phyloP scores from a whole-genome alignment of 2,329 filamentous ascomycete species.

The Bipolaris gigantea region DNA sequence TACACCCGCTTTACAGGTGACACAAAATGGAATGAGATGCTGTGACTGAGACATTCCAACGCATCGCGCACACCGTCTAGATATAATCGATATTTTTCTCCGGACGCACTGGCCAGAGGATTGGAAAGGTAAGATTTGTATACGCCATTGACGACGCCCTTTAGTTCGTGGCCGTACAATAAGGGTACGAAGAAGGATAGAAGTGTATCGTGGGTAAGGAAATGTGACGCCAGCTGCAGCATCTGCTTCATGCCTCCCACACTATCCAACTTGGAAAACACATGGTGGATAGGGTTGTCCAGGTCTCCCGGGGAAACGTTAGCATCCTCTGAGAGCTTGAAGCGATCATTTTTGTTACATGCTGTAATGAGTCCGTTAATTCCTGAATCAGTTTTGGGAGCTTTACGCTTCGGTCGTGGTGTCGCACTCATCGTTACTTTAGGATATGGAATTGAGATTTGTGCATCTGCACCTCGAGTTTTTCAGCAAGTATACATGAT shows the following conservation, averaged over 20 bases:
- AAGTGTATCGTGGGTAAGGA: constrained; percentile 32
- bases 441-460: background rate
- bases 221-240: constrained; percentile 40
- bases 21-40: constrained; percentile 25
- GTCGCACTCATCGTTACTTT: constrained; percentile 8
- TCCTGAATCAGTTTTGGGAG: constrained; percentile 1
- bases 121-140: constrained; percentile 28
- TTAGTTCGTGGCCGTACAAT: constrained; percentile 28
- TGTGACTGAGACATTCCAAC: constrained; percentile 32
- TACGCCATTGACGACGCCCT: background rate
- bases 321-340: constrained; percentile 34
- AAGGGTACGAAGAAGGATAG: constrained; percentile 38
- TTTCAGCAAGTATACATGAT: constrained; percentile 5
- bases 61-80: constrained; percentile 25
- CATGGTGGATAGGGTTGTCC: constrained; percentile 34
- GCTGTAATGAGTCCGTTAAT: constrained; percentile 25
- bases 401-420: constrained; percentile 6
- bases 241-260: constrained; percentile 22
- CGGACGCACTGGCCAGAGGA: constrained; percentile 16
- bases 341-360: constrained; percentile 36
- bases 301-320: constrained; percentile 26
- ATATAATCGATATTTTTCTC: constrained; percentile 12
- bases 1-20: constrained; percentile 20
- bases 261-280: constrained; percentile 29
- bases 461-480: background rate